Base-by-base conservation (phyloP, 108 stramenopile species). In the Nannochloropsis oceanica region DNA sequence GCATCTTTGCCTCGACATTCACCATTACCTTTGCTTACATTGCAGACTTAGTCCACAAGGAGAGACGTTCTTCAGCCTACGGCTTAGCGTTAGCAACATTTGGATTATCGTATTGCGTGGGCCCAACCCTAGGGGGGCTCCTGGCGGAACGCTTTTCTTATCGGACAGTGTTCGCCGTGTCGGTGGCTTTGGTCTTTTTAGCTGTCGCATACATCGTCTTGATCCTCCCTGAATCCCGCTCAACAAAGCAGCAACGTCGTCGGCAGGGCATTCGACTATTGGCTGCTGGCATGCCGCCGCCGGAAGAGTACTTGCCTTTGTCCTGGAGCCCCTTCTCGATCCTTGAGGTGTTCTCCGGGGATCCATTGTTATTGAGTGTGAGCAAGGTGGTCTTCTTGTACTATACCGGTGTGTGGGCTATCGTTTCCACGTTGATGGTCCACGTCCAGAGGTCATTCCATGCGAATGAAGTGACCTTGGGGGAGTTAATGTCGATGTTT, bases 11-110 rank as follows among this genome's bases (percentile, higher is more conserved):
- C 18, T 93, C 93, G 13, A 99, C 98, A n/a, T 99, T 99, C 85
- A 95, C 98, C 0, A 81, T 99, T 44, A 95, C 95, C 80, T 99
- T 99, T 91, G 96, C 97, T 9, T 99, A 99, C 91, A 99, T 99
- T 50, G 91, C 93, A 20, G 98, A 99, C 91, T 93, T 95, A 26
- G 95, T 97, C 14, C 89, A 89, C 44, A 87, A 91, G 81, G 90
- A 94, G 59, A 92, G 93, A 80, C 93, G 97, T 20, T 96, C 97
- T 13, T 92, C 95, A 12, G 98, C 96, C 0, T 99, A 96, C 89
- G 98, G 98, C 43, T 82, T 97, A 80, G 98, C 98, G n/a, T 87
- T 99, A 86, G 97, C 97, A 12, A 97, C 95, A 7, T 94, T 96
- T 87, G 98, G 98, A 2, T 91, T 99, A 84, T 93, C 93, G 81